Evolutionary conservation across 345 rosid species (phyloP).

Genomic region (Aurinia saxatilis): DNA sequence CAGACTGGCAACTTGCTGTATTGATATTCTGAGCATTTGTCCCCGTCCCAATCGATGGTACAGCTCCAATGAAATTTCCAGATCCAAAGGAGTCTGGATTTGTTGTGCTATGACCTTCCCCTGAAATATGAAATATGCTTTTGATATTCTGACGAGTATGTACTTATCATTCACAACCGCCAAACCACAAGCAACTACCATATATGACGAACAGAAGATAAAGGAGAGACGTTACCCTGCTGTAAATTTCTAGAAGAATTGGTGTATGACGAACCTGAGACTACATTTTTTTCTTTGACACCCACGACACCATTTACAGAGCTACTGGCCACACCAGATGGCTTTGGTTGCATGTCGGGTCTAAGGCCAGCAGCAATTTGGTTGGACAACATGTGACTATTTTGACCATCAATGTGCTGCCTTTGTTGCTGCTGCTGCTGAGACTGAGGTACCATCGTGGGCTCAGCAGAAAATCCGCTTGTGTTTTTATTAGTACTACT

Average conservation of each 20-base stretch:
- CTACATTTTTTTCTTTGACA: slow-evolving; percentile 47
- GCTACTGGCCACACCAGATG: slow-evolving; percentile 58
- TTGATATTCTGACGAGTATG: slow-evolving; percentile 10
- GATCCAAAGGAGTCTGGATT: slow-evolving; percentile 51
- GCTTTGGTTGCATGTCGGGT: slow-evolving; percentile 64
- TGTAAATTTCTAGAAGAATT: slow-evolving; percentile 51
- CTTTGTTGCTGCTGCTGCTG: slow-evolving; percentile 67
- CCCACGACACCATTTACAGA: slow-evolving; percentile 57
- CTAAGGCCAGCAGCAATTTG: slow-evolving; percentile 56
- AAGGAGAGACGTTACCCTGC: slow-evolving; percentile 39
- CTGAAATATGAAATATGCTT: slow-evolving; percentile 34
- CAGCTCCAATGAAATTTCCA: slow-evolving; percentile 52
- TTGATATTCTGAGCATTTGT: slow-evolving; percentile 45
- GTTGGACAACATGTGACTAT: slow-evolving; percentile 57
- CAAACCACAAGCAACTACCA: slow-evolving; percentile 4
- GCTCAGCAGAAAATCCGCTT: slow-evolving; percentile 68
- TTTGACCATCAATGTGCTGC: slow-evolving; percentile 53
- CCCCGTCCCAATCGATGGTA: slow-evolving; percentile 45
- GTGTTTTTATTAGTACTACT: slow-evolving; percentile 30
- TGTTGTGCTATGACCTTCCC: slow-evolving; percentile 59
- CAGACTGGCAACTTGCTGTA: slow-evolving; percentile 46
- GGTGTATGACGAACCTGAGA: slow-evolving; percentile 34
- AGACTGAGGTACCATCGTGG: slow-evolving; percentile 47
- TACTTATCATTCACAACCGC: slow-evolving; percentile 7
- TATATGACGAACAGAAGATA: not conserved